Base-by-base conservation (phyloP, 2,329 filamentous ascomycete genomes). In the Colletotrichum sp. region DNA sequence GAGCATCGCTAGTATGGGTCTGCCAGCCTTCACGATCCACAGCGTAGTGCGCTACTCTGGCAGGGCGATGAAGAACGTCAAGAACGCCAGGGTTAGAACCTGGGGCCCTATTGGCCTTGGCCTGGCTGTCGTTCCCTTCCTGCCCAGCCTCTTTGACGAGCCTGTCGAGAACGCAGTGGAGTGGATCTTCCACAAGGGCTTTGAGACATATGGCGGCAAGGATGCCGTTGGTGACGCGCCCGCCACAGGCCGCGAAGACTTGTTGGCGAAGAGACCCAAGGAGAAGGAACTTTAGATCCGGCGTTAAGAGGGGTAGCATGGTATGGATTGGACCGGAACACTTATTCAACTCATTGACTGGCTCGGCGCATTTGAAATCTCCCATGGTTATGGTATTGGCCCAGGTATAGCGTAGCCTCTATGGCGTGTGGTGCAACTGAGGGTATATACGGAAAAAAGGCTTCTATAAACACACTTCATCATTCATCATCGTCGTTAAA, bases 1-100 rank as follows among this genome's bases (percentile, higher is more conserved):
- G 86, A 92, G 92, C 78, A 77, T 99, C 64, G 97, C 97, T 0
- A 95, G 93, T 81, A 99, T 99, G 97, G 97, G 95, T 3, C 85
- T 98, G 78, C 97, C 96, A 1, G 96, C 96, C 0, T 95, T 98
- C 77, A 98, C 96, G 0, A 98, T 98, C 73, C 96, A 98, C 84
- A 96, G 93, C 77, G 94, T 98, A 8, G 97, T 99, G 67, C 91
- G 93, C 76, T 98, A 99, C 82, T 96, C 95, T 1, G 96, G 97
- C 1, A 89, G 89, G 52, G 95, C 95, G n/a, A 84, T 99, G 87
- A 98, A 96, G 87, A 89, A 94, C 79, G 88, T 89, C 24, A 96
- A 97, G 88, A 98, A 94, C 82, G 88, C 89, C 75, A 91, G 87
- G 6, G 75, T 98, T 28, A 89, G 96, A 79, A 97, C 95, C 0